Percentiles rank a stretch among this genome's conserved stretches.
Conservation (phyloP, 2,329 filamentous ascomycete species). For the Penicillium decumbens region DNA sequence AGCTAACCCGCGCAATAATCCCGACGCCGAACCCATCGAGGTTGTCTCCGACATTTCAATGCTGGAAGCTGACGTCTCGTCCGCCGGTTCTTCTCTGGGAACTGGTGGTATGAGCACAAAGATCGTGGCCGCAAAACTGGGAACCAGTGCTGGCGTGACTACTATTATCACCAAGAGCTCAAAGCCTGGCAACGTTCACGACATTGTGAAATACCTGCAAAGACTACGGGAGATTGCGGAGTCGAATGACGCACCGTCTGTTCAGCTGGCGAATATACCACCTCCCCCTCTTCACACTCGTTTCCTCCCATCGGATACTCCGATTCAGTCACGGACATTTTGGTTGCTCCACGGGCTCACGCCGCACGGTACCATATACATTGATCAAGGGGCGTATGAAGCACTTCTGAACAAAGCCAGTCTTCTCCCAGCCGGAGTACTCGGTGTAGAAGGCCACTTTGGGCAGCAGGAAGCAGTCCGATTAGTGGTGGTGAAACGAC, state of each 20-base stretch:
- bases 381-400: conserved; percentile 80
- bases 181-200: conserved; percentile 85
- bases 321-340: conserved; percentile 90
- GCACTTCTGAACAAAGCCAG: conserved; percentile 80
- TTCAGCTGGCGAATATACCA: conserved; percentile 36
- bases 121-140: conserved; percentile 85
- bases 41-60: conserved; percentile 83
- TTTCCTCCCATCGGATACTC: conserved; percentile 77
- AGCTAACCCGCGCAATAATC: conserved; percentile 81
- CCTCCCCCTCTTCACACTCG: conserved; percentile 75
- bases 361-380: conserved; percentile 85
- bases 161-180: conserved; percentile 92
- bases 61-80: conserved; percentile 83
- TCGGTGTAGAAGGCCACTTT: conserved; percentile 84
- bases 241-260: conserved; percentile 22
- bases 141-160: conserved; percentile 89
- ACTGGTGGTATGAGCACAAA: conserved; percentile 98
- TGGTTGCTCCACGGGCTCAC: conserved; percentile 92
- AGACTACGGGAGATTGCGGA: conserved; percentile 45
- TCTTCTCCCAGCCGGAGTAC: conserved; percentile 81
- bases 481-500: conserved; percentile 70
- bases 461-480: conserved; percentile 89
- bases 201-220: conserved; percentile 79
- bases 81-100: conserved; percentile 79
- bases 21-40: conserved; percentile 83